A percentile compares a stretch with the other conserved stretches of the same genome.
Evolutionary conservation across 2,329 filamentous ascomycete genomes (phyloP).

Genomic region (Zymoseptoria tritici): DNA sequence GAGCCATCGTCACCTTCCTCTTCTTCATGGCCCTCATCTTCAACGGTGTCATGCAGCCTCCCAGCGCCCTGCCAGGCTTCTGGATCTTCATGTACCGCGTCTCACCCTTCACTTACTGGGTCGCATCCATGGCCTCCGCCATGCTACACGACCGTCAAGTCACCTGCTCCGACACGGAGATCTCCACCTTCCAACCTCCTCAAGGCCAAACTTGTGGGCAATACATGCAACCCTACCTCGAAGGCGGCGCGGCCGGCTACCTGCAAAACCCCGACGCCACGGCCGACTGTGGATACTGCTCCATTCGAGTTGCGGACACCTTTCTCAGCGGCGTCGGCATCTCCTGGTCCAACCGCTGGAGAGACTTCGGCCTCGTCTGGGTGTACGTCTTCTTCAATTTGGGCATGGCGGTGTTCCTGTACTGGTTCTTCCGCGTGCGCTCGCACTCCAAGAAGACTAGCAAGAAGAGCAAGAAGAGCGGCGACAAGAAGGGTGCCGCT

Average conservation of each 20-base stretch:
- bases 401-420: conserved; percentile 49
- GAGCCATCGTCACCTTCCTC: conserved; percentile 46
- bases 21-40: conserved; percentile 44
- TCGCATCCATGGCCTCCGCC: conserved; percentile 34
- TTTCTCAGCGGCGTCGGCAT: conserved; percentile 40
- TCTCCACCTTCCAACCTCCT: conserved; percentile 35
- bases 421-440: conserved; percentile 55
- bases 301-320: conserved; percentile 38
- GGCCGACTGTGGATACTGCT: conserved; percentile 44
- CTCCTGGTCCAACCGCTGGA: conserved; percentile 49
- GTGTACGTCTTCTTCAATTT: conserved; percentile 60
- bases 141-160: conserved; percentile 42
- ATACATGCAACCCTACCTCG: conserved; percentile 41
- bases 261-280: conserved; percentile 41
- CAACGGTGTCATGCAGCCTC: conserved; percentile 56
- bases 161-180: conserved; percentile 40
- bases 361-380: conserved; percentile 65
- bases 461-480: conserved; percentile 11
- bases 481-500: conserved; percentile 4
- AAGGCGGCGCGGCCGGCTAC: conserved; percentile 29
- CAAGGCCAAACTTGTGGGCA: conserved; percentile 34
- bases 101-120: conserved; percentile 60
- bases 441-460: conserved; percentile 11
- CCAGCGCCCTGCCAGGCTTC: conserved; percentile 54
- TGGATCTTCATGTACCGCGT: conserved; percentile 73